A percentile compares a stretch with the other conserved stretches of the same genome.
Evolutionary conservation across 345 rosid genomes (phyloP).

Genomic region (Geranium brycei): DNA sequence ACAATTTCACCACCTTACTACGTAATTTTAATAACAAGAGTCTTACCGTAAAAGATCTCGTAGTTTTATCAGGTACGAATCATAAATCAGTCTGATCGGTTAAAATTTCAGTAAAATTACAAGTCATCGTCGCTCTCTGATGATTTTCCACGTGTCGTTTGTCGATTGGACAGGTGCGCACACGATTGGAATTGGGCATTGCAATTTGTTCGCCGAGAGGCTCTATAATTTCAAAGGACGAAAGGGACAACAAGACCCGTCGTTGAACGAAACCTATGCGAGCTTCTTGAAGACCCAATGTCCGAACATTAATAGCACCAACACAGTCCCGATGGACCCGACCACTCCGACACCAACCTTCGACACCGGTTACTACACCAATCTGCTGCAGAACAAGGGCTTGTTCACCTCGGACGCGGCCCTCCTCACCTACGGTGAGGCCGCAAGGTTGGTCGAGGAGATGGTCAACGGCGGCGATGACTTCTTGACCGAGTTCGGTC

Average conservation of each 20-base stretch:
- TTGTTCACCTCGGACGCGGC: conserved; percentile 23
- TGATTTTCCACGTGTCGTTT: no score
- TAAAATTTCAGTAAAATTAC: no score
- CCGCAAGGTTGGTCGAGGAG: conserved; percentile 13
- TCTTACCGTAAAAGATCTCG: conserved; percentile 50
- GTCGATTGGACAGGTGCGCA: conserved; percentile 33
- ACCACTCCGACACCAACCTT: conserved; percentile 21
- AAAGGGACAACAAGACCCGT: conserved; percentile 47
- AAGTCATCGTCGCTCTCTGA: no score
- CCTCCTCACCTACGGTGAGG: conserved; percentile 11
- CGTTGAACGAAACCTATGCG: conserved; percentile 29
- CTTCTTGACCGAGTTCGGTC: conserved; percentile 15
- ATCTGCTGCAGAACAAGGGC: conserved; percentile 11
- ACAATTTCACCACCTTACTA: conserved; percentile 34
- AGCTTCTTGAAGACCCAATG: conserved; percentile 33
- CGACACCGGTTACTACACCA: conserved; percentile 32
- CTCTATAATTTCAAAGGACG: conserved; percentile 61
- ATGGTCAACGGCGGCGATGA: background rate
- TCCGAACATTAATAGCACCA: conserved; percentile 15
- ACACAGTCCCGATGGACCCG: conserved; percentile 42
- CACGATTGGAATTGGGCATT: conserved; percentile 46
- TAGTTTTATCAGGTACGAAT: conserved; percentile 47
- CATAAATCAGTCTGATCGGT: no score
- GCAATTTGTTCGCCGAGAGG: conserved; percentile 36
- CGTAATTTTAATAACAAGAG: conserved; percentile 25